Evolutionary conservation across 2,329 filamentous ascomycete genomes (phyloP).

Genomic region (Microthyrium microscopicum): DNA sequence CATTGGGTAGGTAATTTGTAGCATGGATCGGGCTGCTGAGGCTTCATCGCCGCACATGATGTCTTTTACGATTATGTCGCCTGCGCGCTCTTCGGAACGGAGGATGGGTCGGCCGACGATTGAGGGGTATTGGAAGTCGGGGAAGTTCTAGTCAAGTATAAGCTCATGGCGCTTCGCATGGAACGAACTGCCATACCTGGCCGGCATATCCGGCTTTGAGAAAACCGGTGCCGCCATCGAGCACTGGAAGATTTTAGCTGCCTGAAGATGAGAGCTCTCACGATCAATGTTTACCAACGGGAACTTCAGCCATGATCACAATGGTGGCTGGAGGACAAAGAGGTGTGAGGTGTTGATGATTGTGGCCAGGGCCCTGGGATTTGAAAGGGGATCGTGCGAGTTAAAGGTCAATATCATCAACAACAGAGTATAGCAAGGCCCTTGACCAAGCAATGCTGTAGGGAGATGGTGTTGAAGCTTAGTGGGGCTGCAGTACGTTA

Average conservation of each 20-base stretch:
- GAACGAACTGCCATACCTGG: constrained; percentile 36
- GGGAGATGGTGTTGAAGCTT: too few relatives aligned
- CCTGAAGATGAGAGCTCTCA: too few relatives aligned
- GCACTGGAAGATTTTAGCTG: constrained; percentile 41
- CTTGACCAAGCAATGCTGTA: too few relatives aligned
- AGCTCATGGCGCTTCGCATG: neutral
- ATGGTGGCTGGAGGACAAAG: too few relatives aligned
- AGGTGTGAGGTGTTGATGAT: too few relatives aligned
- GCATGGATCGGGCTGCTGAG: constrained; percentile 85
- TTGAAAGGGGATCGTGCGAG: too few relatives aligned
- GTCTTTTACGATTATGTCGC: constrained; percentile 69
- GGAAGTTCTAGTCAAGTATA: constrained; percentile 59
- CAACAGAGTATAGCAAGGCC: too few relatives aligned
- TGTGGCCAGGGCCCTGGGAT: too few relatives aligned
- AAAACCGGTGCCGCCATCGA: constrained; percentile 99
- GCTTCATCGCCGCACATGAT: constrained; percentile 99
- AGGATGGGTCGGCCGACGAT: constrained; percentile 97
- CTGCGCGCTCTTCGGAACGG: constrained; percentile 79
- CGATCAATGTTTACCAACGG: too few relatives aligned
- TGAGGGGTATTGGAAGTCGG: constrained; percentile 94
- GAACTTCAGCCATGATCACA: too few relatives aligned
- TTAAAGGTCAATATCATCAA: too few relatives aligned
- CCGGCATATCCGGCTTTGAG: constrained; percentile 98
- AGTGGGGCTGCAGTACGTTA: too few relatives aligned
- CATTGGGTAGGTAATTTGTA: constrained; percentile 98